phyloP scores from a whole-genome alignment of 2,329 filamentous ascomycete genomes.

The Xylaria sp. region DNA sequence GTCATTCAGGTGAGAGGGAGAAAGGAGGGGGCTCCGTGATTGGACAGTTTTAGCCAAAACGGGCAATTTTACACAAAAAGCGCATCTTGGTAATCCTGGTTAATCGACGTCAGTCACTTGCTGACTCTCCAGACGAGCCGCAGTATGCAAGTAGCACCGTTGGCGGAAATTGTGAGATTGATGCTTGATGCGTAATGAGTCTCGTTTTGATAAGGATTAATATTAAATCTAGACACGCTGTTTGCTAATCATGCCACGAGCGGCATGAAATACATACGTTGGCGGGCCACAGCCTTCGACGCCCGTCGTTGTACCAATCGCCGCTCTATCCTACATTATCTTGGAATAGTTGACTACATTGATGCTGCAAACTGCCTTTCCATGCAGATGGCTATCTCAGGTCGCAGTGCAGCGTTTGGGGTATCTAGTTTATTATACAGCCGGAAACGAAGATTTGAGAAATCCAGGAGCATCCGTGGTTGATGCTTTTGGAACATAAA shows the following conservation, averaged over 20 bases:
- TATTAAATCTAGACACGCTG: not conserved
- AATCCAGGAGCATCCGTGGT: conserved; percentile 34
- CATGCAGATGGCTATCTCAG: conserved; percentile 2
- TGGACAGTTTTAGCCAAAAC: conserved; percentile 19
- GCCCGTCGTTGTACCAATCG: not conserved
- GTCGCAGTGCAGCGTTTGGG: conserved; percentile 17
- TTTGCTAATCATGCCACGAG: not conserved
- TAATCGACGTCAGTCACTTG: not conserved
- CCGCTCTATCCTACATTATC: conserved; percentile 3
- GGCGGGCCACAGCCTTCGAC: not conserved
- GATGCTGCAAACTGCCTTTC: conserved; percentile 5
- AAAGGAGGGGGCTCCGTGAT: conserved; percentile 12
- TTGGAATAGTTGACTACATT: not conserved
- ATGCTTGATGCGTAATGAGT: not conserved
- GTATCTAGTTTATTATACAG: conserved; percentile 35
- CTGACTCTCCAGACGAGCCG: not conserved
- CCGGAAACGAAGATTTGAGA: conserved; percentile 27
- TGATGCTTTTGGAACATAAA: conserved; percentile 33
- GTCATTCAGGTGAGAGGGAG: not conserved
- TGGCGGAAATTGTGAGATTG: no score
- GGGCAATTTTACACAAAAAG: conserved; percentile 7
- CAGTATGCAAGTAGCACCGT: not conserved
- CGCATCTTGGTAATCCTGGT: conserved; percentile 1
- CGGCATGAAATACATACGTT: not conserved
- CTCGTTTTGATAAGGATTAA: not conserved